Evolutionary conservation across 768 basidiomycete genomes (phyloP).

Genomic region (Pleurotus citrinopileatus): DNA sequence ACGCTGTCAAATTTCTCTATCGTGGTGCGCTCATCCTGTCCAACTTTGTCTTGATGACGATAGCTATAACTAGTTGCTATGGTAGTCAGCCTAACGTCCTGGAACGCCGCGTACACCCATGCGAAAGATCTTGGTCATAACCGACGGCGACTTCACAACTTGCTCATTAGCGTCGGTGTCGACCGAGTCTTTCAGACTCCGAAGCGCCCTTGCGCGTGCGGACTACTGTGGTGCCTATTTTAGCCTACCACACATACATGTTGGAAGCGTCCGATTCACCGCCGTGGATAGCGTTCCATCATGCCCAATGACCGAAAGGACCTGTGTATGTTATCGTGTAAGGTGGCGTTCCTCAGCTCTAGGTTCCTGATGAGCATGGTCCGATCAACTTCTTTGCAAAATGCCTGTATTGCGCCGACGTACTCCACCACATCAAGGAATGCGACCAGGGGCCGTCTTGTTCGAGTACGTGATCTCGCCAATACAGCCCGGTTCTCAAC

Average conservation of each 20-base stretch:
- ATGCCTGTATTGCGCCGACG: not conserved
- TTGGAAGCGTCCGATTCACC: not conserved
- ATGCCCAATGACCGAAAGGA: not conserved
- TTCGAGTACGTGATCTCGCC: too few relatives aligned
- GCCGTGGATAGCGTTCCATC: not conserved
- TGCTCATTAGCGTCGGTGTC: not conserved
- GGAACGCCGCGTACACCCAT: not conserved
- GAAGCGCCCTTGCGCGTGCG: not conserved
- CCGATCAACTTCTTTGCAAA: conserved; percentile 1
- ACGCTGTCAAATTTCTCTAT: too few relatives aligned
- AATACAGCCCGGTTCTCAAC: too few relatives aligned
- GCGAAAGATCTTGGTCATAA: not conserved
- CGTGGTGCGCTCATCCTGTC: too few relatives aligned
- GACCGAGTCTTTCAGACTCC: not conserved
- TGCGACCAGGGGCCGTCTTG: too few relatives aligned
- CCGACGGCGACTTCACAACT: not conserved
- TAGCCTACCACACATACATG: too few relatives aligned
- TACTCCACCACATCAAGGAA: not conserved
- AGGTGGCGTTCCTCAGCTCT: not conserved
- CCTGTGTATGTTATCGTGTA: not conserved
- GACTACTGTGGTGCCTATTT: too few relatives aligned
- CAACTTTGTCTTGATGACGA: too few relatives aligned
- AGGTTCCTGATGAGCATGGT: not conserved
- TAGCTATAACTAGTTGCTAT: not conserved
- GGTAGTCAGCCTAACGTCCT: not conserved